These are phyloP conservation scores for Heritiera fomes DNA, from an alignment of 345 rosid genomes.

Conservation along the genomic window DNA sequence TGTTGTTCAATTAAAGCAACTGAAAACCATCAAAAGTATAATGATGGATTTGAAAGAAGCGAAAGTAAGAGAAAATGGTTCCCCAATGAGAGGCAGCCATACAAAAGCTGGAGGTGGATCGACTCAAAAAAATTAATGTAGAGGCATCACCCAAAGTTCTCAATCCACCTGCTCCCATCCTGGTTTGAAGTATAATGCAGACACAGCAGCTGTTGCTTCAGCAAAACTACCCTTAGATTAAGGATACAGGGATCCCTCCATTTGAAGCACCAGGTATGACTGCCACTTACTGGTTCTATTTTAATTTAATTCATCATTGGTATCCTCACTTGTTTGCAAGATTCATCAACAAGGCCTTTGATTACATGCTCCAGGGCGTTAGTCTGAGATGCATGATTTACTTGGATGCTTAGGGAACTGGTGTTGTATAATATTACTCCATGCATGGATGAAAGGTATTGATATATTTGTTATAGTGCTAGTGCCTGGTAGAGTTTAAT, in stretches of 20 bases:
- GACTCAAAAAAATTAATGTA: constrained; percentile 45
- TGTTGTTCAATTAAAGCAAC: constrained; percentile 66
- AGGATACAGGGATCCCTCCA: constrained; percentile 53
- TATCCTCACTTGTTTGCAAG: too few relatives aligned
- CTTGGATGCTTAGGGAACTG: too few relatives aligned
- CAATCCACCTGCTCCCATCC: constrained; percentile 51
- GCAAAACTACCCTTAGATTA: constrained; percentile 55
- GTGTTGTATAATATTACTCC: too few relatives aligned
- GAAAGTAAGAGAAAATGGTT: constrained; percentile 78
- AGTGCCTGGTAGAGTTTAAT: too few relatives aligned
- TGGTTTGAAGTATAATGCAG: constrained; percentile 53
- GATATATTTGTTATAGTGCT: too few relatives aligned
- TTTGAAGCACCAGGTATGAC: too few relatives aligned
- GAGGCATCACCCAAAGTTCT: constrained; percentile 71
- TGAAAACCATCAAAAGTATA: constrained; percentile 78
- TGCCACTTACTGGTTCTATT: too few relatives aligned
- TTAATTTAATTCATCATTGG: too few relatives aligned
- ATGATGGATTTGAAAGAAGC: constrained; percentile 99
- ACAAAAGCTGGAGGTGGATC: constrained; percentile 40
- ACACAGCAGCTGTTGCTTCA: constrained; percentile 36
- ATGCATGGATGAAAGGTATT: too few relatives aligned
- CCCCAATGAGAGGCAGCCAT: constrained; percentile 85
- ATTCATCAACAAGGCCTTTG: too few relatives aligned
- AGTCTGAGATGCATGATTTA: too few relatives aligned
- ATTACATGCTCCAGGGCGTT: too few relatives aligned